These are phyloP conservation scores for Dictyophora rubrovolvata DNA, from an alignment of 768 basidiomycete species.

Conservation along the genomic window DNA sequence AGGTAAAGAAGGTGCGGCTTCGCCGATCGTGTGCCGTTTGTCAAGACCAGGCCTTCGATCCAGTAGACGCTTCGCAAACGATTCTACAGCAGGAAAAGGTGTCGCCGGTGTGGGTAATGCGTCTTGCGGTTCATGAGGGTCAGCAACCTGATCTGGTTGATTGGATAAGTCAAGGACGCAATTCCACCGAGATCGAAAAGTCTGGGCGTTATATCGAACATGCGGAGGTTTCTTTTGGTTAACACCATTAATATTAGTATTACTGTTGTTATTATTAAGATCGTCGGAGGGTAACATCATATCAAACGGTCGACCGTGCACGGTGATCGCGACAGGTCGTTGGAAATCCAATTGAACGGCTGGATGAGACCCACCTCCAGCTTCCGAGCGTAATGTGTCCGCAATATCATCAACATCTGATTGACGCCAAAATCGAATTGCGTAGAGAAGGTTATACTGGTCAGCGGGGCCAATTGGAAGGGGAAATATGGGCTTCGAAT, in stretches of 20 bases:
- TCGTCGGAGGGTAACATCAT: neutral
- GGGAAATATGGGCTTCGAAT: slow-evolving; percentile 46
- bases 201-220: slow-evolving; percentile 47
- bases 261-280: neutral
- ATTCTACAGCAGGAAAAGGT: slow-evolving; percentile 50
- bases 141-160: slow-evolving; percentile 16
- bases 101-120: slow-evolving; percentile 69
- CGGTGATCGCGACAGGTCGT: slow-evolving; percentile 69
- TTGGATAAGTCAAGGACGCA: slow-evolving; percentile 70
- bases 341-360: slow-evolving; percentile 41
- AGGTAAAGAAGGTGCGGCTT: slow-evolving; percentile 20
- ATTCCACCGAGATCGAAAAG: slow-evolving; percentile 85
- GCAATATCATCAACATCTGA: slow-evolving; percentile 31
- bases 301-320: slow-evolving; percentile 61
- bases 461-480: slow-evolving; percentile 59
- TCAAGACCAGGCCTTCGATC: slow-evolving; percentile 18
- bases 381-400: slow-evolving; percentile 3
- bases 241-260: no score
- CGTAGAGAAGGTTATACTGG: slow-evolving; percentile 84
- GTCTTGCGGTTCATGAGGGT: slow-evolving; percentile 25
- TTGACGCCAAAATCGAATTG: slow-evolving; percentile 68
- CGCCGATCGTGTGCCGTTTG: slow-evolving; percentile 46
- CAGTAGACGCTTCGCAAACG: slow-evolving; percentile 17
- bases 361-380: slow-evolving; percentile 8
- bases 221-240: neutral